phyloP scores from a whole-genome alignment of 306 rosid species.

The Lathyrus tuberosus region DNA sequence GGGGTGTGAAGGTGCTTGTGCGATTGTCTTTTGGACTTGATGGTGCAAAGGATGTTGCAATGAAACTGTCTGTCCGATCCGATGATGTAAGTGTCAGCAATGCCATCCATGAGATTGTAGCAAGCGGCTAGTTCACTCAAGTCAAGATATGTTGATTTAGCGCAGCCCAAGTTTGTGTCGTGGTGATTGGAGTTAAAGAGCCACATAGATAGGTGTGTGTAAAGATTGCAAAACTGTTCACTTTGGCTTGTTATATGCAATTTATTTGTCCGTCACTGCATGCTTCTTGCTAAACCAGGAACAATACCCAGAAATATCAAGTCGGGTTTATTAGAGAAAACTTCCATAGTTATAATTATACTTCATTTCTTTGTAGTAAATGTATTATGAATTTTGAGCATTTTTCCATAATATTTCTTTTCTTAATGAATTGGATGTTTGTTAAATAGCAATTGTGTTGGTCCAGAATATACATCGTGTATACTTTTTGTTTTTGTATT shows the following conservation, averaged over 20 bases:
- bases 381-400: conserved; percentile 60
- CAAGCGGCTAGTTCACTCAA: conserved; percentile 69
- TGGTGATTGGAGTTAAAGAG: conserved; percentile 42
- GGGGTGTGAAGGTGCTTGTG: conserved; percentile 82
- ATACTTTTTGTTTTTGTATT: neutral
- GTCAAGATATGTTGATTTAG: conserved; percentile 34
- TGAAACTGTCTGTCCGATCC: conserved; percentile 89
- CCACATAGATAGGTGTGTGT: conserved; percentile 52
- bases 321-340: conserved; percentile 38
- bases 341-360: conserved; percentile 39
- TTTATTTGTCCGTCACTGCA: conserved; percentile 39
- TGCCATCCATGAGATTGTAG: conserved; percentile 90
- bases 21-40: conserved; percentile 86
- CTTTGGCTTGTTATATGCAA: conserved; percentile 37
- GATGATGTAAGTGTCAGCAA: conserved; percentile 75
- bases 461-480: neutral
- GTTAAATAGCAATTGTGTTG: conserved; percentile 26
- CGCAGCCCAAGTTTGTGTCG: conserved; percentile 37
- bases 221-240: conserved; percentile 43
- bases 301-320: conserved; percentile 16
- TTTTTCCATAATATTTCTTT: conserved; percentile 34
- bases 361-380: conserved; percentile 44
- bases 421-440: conserved; percentile 39
- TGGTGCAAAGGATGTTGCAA: conserved; percentile 88
- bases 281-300: conserved; percentile 34